Percentiles rank a stretch among this genome's conserved stretches.
Evolutionary conservation across 768 basidiomycete genomes (phyloP).

Genomic region (Favolaschia claudopus): DNA sequence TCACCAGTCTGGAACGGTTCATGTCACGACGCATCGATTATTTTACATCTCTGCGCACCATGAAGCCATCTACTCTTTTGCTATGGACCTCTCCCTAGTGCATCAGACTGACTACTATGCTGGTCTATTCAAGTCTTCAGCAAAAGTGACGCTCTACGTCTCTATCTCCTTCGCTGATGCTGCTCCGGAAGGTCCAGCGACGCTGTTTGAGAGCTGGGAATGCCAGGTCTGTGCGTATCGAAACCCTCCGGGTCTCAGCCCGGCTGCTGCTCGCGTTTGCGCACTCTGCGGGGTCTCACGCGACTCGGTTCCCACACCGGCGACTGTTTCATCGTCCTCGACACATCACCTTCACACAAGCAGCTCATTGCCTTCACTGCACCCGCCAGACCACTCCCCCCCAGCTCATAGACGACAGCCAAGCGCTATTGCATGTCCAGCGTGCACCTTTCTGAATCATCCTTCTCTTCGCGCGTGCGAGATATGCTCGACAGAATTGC

Average conservation of each 20-base stretch:
- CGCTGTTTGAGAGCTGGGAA: slow-evolving; percentile 71
- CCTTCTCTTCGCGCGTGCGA: slow-evolving; percentile 79
- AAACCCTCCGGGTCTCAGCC: slow-evolving; percentile 81
- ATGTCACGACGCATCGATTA: slow-evolving; percentile 84
- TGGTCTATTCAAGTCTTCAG: slow-evolving; percentile 86
- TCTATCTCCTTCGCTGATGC: slow-evolving; percentile 51
- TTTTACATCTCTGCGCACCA: slow-evolving; percentile 75
- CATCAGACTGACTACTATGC: slow-evolving; percentile 87
- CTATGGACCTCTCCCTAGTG: slow-evolving; percentile 69
- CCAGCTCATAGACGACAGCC: slow-evolving; percentile 42
- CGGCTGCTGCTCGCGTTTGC: slow-evolving; percentile 73
- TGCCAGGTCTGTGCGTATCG: slow-evolving; percentile 89
- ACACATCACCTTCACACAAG: slow-evolving; percentile 43
- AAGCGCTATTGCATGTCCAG: slow-evolving; percentile 70
- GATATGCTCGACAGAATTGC: slow-evolving; percentile 81
- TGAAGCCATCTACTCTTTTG: slow-evolving; percentile 65
- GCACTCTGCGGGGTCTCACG: slow-evolving; percentile 84
- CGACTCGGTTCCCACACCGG: slow-evolving; percentile 38
- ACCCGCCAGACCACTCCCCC: slow-evolving; percentile 51
- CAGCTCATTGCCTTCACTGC: slow-evolving; percentile 42
- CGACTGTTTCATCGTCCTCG: slow-evolving; percentile 33
- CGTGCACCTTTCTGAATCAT: slow-evolving; percentile 94
- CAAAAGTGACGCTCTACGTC: slow-evolving; percentile 87
- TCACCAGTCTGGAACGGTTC: slow-evolving; percentile 77
- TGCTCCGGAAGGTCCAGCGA: slow-evolving; percentile 35